Conservation (phyloP, 352 stramenopile species). For the Phytophthora boehmeriae region DNA sequence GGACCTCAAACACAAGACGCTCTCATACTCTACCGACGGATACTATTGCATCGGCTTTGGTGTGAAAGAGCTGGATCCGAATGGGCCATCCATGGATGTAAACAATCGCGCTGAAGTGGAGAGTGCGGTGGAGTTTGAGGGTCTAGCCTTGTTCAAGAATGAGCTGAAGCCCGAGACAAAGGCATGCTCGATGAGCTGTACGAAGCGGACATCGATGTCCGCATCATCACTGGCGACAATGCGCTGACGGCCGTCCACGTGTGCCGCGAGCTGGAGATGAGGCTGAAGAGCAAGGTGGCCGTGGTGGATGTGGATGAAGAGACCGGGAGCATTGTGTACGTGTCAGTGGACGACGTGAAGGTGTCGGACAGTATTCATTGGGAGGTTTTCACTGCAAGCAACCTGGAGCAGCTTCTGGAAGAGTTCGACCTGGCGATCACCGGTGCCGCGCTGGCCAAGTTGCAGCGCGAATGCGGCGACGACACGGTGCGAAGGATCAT, state of each 20-base stretch:
- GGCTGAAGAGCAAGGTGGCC: conserved; percentile 39
- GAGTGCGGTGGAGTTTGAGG: conserved; percentile 49
- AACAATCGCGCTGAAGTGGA: conserved; percentile 47
- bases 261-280: conserved; percentile 47
- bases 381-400: conserved; percentile 34
- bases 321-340: conserved; percentile 25
- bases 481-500: conserved; percentile 50
- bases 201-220: conserved; percentile 57
- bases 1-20: conserved; percentile 52
- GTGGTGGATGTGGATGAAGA: conserved; percentile 45
- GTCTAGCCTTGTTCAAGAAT: conserved; percentile 82
- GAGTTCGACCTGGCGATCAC: conserved; percentile 56
- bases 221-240: conserved; percentile 81
- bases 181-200: conserved; percentile 64
- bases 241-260: conserved; percentile 53
- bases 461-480: conserved; percentile 31
- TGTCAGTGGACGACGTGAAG: conserved; percentile 39
- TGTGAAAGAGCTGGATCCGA: conserved; percentile 31
- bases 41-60: conserved; percentile 68
- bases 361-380: conserved; percentile 18
- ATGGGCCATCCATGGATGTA: conserved; percentile 1
- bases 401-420: conserved; percentile 27
- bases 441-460: conserved; percentile 48
- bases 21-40: conserved; percentile 55
- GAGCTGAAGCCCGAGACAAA: conserved; percentile 62